phyloP scores from a whole-genome alignment of 495 filamentous ascomycete species.

The Talaromyces thailandensis region DNA sequence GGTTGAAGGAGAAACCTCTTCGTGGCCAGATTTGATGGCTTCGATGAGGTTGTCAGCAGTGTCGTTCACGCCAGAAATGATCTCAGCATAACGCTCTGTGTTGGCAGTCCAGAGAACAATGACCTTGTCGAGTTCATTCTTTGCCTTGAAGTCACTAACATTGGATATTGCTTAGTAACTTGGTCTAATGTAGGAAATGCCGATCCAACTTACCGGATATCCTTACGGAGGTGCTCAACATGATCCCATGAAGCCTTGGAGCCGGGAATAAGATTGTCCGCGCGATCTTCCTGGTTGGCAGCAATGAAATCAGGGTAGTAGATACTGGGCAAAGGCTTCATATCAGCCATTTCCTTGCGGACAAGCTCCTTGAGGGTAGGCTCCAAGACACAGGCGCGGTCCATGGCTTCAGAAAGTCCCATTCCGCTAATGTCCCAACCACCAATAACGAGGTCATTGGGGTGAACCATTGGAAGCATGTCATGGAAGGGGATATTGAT shows the following conservation, averaged over 20 bases:
- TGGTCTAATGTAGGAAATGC: not conserved
- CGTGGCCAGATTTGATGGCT: constrained; percentile 76
- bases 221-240: constrained; percentile 87
- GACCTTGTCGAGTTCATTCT: constrained; percentile 84
- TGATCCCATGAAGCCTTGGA: constrained; percentile 76
- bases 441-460: constrained; percentile 90
- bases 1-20: constrained; percentile 87
- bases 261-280: constrained; percentile 82
- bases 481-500: constrained; percentile 95
- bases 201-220: constrained; percentile 64
- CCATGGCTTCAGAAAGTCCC: constrained; percentile 88
- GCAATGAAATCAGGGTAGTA: constrained; percentile 99
- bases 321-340: constrained; percentile 87
- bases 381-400: constrained; percentile 89
- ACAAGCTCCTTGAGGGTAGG: constrained; percentile 82
- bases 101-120: constrained; percentile 99
- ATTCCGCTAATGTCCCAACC: constrained; percentile 95
- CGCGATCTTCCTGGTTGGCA: constrained; percentile 94
- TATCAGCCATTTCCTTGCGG: constrained; percentile 82
- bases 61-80: constrained; percentile 86
- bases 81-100: constrained; percentile 91
- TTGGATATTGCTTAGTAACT: not conserved
- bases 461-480: constrained; percentile 93
- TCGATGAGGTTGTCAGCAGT: constrained; percentile 89
- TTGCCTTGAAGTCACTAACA: constrained; percentile 76